Evolutionary conservation across 2,329 filamentous ascomycete species (phyloP).

Genomic region (Fusarium penzigii): DNA sequence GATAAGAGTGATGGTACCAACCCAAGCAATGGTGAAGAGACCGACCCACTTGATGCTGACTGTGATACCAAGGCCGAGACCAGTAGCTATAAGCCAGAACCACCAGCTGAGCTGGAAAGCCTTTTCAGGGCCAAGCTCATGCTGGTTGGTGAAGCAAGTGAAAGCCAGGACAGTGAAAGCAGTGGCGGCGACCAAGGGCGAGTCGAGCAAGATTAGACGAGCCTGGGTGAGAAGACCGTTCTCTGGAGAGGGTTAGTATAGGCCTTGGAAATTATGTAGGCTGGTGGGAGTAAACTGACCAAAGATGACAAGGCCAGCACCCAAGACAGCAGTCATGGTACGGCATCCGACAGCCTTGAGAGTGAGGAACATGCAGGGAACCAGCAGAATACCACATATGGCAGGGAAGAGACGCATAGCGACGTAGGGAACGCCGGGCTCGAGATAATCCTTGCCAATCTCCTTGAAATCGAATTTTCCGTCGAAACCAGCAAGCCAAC

Average conservation of each 20-base stretch:
- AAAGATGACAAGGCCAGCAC: constrained; percentile 86
- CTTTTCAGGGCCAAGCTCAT: constrained; percentile 85
- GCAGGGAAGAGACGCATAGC: constrained; percentile 95
- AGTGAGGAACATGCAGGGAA: constrained; percentile 92
- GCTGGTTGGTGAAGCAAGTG: constrained; percentile 92
- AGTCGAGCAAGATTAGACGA: constrained; percentile 92
- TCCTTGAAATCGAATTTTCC: constrained; percentile 99
- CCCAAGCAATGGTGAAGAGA: constrained; percentile 97
- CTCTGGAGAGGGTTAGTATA: constrained; percentile 56
- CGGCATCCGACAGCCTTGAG: constrained; percentile 89
- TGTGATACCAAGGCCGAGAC: constrained; percentile 84
- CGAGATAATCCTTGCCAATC: constrained; percentile 97
- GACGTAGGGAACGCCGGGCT: constrained; percentile 93
- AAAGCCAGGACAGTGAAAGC: constrained; percentile 89
- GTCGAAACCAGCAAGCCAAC: constrained; percentile 92
- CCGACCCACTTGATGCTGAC: constrained; percentile 99
- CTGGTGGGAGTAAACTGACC: constrained; percentile 56
- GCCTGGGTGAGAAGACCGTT: constrained; percentile 96
- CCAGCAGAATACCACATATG: constrained; percentile 81
- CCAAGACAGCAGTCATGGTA: constrained; percentile 80
- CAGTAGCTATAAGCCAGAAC: constrained; percentile 93
- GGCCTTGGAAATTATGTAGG: not conserved
- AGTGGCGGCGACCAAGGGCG: constrained; percentile 89
- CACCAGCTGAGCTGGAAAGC: constrained; percentile 93
- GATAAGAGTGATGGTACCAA: constrained; percentile 83